A percentile compares a stretch with the other conserved stretches of the same genome.
Evolutionary conservation across 1,284 basidiomycete species (phyloP).

Genomic region (Ustilago nuda): DNA sequence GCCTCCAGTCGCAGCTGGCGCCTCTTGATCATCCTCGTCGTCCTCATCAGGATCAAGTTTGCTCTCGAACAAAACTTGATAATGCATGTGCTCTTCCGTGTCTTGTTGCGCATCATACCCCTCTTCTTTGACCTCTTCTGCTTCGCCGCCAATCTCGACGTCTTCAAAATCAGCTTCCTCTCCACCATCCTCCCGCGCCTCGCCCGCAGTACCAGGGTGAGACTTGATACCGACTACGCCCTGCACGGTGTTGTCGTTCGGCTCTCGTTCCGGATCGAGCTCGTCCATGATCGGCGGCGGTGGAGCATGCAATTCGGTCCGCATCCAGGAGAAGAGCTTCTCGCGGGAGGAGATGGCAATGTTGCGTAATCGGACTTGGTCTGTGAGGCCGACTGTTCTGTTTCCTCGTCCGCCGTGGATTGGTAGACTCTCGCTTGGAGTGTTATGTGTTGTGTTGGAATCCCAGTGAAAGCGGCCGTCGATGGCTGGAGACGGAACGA

Average conservation of each 20-base stretch:
- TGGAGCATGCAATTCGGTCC: conserved; percentile 48
- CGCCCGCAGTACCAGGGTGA: neutral
- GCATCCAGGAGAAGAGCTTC: conserved; percentile 65
- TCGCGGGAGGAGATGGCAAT: conserved; percentile 56
- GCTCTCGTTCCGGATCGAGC: conserved; percentile 25
- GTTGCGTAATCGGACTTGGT: conserved; percentile 61
- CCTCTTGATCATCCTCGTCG: conserved; percentile 34
- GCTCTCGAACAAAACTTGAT: conserved; percentile 44
- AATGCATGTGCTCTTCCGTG: conserved; percentile 46
- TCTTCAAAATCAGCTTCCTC: conserved; percentile 42
- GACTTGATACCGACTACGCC: conserved; percentile 16
- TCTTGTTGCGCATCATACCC: conserved; percentile 28
- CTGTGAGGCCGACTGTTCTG: conserved; percentile 53
- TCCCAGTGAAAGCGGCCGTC: conserved; percentile 32
- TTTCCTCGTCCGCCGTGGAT: conserved; percentile 48
- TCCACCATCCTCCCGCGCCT: conserved; percentile 6
- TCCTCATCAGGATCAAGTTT: conserved; percentile 51
- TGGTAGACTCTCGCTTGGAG: conserved; percentile 36
- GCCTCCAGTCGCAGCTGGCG: neutral
- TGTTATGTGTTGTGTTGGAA: neutral
- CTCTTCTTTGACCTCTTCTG: conserved; percentile 5
- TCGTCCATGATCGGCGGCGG: conserved; percentile 54
- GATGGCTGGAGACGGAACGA: conserved; percentile 44
- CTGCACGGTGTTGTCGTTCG: conserved; percentile 36
- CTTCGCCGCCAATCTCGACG: conserved; percentile 17